Evolutionary conservation across 2,329 filamentous ascomycete genomes (phyloP).

Genomic region (Diaporthe vexans): DNA sequence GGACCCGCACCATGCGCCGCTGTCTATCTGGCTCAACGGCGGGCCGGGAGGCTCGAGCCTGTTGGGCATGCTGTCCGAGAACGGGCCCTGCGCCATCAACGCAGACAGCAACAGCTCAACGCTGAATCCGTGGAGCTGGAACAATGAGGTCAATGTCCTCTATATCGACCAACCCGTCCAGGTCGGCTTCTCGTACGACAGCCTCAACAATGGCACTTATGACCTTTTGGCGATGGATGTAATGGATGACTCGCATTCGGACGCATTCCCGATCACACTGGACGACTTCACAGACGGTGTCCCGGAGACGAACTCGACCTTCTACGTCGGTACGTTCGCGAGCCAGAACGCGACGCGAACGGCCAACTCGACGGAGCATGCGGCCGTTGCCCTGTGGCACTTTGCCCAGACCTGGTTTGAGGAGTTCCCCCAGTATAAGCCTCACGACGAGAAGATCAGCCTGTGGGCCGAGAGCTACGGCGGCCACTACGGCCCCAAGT

Average conservation of each 20-base stretch:
- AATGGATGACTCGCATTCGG: conserved; percentile 44
- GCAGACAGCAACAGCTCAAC: conserved; percentile 63
- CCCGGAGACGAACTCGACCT: conserved; percentile 40
- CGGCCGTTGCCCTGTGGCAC: conserved; percentile 66
- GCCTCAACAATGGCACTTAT: conserved; percentile 46
- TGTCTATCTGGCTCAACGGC: conserved; percentile 61
- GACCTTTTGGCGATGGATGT: conserved; percentile 42
- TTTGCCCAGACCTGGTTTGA: conserved; percentile 70
- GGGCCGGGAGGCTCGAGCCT: conserved; percentile 71
- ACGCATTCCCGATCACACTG: conserved; percentile 41
- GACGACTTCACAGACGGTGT: conserved; percentile 35
- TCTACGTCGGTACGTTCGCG: conserved; percentile 57
- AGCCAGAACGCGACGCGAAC: conserved; percentile 59
- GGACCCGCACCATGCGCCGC: conserved; percentile 41
- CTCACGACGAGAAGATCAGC: conserved; percentile 55
- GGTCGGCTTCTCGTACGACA: conserved; percentile 50
- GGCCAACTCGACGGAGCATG: conserved; percentile 62
- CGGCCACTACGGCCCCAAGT: conserved; percentile 57
- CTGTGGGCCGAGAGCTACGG: conserved; percentile 47
- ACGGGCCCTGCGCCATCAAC: conserved; percentile 65
- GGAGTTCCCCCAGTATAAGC: conserved; percentile 67
- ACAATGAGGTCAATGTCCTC: conserved; percentile 72
- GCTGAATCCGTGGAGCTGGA: conserved; percentile 72
- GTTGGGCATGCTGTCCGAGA: conserved; percentile 66
- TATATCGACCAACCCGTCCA: conserved; percentile 72